Evolutionary conservation across 306 rosid species (phyloP).

Genomic region (Fragaria vesca): DNA sequence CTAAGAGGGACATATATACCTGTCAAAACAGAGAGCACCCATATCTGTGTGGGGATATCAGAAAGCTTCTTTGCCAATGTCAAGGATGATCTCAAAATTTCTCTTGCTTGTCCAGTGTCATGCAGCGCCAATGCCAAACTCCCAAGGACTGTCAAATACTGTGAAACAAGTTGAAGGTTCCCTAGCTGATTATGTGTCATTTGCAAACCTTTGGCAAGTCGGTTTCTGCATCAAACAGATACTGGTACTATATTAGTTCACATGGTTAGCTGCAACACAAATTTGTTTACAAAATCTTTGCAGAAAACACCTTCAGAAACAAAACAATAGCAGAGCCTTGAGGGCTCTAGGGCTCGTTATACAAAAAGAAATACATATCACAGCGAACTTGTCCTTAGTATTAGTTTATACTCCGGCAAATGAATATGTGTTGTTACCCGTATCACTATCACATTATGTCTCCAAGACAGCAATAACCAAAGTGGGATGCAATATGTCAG

Average conservation of each 20-base stretch:
- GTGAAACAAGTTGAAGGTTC: slow-evolving; percentile 92
- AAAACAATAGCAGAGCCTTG: neutral
- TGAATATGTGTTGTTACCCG: neutral
- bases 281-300: neutral
- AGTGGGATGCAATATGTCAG: neutral
- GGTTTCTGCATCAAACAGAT: slow-evolving; percentile 60
- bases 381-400: neutral
- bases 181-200: slow-evolving; percentile 85
- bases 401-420: neutral
- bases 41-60: slow-evolving; percentile 90
- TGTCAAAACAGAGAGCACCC: slow-evolving; percentile 94
- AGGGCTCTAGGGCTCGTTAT: neutral
- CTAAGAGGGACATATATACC: slow-evolving; percentile 40
- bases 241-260: neutral
- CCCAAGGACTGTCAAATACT: slow-evolving; percentile 91
- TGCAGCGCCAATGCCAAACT: slow-evolving; percentile 87
- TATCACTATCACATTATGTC: neutral
- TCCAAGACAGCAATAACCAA: neutral
- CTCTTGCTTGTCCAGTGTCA: slow-evolving; percentile 89
- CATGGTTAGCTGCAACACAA: slow-evolving; percentile 1
- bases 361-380: neutral
- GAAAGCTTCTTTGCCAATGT: slow-evolving; percentile 96
- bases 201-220: slow-evolving; percentile 94
- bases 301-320: neutral
- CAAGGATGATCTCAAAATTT: slow-evolving; percentile 87